Base-by-base conservation (phyloP, 73 alveolate genomes). In the Diophrys appendiculata region DNA sequence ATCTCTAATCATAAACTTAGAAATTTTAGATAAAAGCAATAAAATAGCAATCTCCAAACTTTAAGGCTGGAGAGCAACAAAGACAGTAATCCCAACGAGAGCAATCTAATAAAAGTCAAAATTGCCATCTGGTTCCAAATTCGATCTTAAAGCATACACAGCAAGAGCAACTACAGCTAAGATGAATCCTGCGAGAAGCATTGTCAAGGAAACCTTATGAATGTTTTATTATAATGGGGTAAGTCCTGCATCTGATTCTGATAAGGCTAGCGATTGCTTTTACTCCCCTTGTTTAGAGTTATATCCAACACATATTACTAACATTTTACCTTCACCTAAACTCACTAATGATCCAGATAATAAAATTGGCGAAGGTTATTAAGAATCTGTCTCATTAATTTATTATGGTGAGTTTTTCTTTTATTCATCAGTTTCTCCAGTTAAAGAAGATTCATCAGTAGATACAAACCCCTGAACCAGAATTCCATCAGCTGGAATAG, bases 1-100 rank as follows among this genome's bases (percentile, higher is more conserved):
- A 64, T 89, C 94, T 73, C 71, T 80, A 72, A 85, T 91, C 98
- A 96, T 96, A 69, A 93, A 87, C 68, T 87, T 88, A 77, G 94
- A 86, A 27, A 97, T 86, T 34, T 76, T 84, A 13, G 98, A 93
- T 55, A 93, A 77, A n/a, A 94, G 81, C 74, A 96, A 65, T 43
- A 98, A 84, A 43, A 95, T 98, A 25, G 97, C 95, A 2, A 96
- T 77, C n/a, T 98, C 98, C 8, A 95, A 79, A 11, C 99, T 98
- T 77, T 95, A 97, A 29, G 99, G 99, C 65, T 95, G 92, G 35
- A 98, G 98, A 5, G 92, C 96, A 14, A 90, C 96, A 1, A 89
- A 82, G 23, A 92, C 91, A 27, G 94, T 82, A 22, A 92, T 84
- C 64, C 97, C 95, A 33, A 89, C 53, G 33, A 94, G 85, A 55